These are phyloP conservation scores for Dothideomycetidae sp. DNA, from an alignment of 2,329 filamentous ascomycete species.

Conservation along the genomic window DNA sequence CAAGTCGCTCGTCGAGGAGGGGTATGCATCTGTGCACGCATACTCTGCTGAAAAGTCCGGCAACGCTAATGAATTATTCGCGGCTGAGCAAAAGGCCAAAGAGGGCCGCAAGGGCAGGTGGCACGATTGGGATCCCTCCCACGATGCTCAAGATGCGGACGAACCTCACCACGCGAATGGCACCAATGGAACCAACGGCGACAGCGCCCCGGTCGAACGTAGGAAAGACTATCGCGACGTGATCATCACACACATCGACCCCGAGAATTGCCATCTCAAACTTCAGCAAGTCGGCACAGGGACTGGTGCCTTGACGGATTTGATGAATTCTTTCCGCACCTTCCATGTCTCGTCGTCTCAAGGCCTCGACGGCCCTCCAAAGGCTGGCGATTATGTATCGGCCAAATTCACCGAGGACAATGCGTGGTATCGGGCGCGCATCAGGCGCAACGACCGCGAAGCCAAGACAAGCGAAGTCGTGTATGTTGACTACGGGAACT, in stretches of 20 bases:
- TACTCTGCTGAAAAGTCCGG: slow-evolving; percentile 95
- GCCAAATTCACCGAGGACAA: slow-evolving; percentile 81
- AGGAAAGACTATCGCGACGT: slow-evolving; percentile 92
- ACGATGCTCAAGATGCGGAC: slow-evolving; percentile 50
- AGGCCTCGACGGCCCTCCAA: slow-evolving; percentile 62
- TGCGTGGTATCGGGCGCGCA: slow-evolving; percentile 86
- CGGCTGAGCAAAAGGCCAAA: slow-evolving; percentile 80
- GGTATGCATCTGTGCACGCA: slow-evolving; percentile 77
- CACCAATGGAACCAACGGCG: slow-evolving; percentile 34
- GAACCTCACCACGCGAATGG: slow-evolving; percentile 31
- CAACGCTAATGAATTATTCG: slow-evolving; percentile 72
- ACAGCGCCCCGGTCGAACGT: slow-evolving; percentile 41
- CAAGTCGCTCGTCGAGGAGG: slow-evolving; percentile 85
- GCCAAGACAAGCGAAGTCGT: slow-evolving; percentile 79
- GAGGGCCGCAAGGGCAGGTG: slow-evolving; percentile 76
- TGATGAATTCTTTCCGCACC: slow-evolving; percentile 82
- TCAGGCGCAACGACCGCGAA: slow-evolving; percentile 84
- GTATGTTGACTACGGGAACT: slow-evolving; percentile 95
- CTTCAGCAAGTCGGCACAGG: slow-evolving; percentile 80
- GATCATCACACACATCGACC: slow-evolving; percentile 77
- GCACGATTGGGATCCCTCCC: slow-evolving; percentile 85
- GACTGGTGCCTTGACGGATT: slow-evolving; percentile 66
- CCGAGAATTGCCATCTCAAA: slow-evolving; percentile 64
- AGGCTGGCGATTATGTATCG: slow-evolving; percentile 80
- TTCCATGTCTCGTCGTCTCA: slow-evolving; percentile 82